Evolutionary conservation across 2,329 filamentous ascomycete genomes (phyloP), one percentile per base, ranked within the genome.

Genomic region (Fusarium scirpi): DNA sequence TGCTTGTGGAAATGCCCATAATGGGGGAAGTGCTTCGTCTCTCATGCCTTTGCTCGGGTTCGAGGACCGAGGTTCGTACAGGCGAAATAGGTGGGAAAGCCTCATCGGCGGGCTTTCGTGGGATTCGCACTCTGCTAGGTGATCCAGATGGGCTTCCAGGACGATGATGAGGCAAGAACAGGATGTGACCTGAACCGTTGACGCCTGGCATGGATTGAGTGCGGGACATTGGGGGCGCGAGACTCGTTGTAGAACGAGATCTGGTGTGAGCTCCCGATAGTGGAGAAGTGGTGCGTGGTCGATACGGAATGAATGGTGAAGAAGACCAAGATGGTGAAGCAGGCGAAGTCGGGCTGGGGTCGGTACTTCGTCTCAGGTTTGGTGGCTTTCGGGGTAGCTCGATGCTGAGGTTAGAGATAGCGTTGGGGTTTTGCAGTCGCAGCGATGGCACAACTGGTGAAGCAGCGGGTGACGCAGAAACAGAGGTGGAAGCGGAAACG

Each of bases 131-230:
- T 44, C 87, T 83, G 70, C 79, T 85, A 4, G 87, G 87, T 6
- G 87, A 89, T 22, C 82, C 82, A 5, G 82, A 81, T 11, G 88
- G 87, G 71, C 87, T 90, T 45, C 83, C 82, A 5, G 87, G 84
- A 30, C 87, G 86, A 27, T 85, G 75, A 61, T 85, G 82, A 4
- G 87, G 85, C 32, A 85, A 84, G 70, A 84, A 86, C 25, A 89
- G 80, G 25, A 90, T 81, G 72, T 89, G 87, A 46, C 88, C 88
- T 12, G 87, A 82, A 40, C 85, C 87, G 71, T 86, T 89, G 58
- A 90, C 84, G 29, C 88, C 87, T 15, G 89, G 89, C 83, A 91
- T 84, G 11, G 89, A 91, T 75, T 89, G 87, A 29, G 89, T 89
- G 69, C 89, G 86, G 16, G 85, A 86, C 85, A 91, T 90, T 60